These are phyloP conservation scores for Papiliotrema flavescens DNA, from an alignment of 1,284 basidiomycete genomes.

Conservation along the genomic window DNA sequence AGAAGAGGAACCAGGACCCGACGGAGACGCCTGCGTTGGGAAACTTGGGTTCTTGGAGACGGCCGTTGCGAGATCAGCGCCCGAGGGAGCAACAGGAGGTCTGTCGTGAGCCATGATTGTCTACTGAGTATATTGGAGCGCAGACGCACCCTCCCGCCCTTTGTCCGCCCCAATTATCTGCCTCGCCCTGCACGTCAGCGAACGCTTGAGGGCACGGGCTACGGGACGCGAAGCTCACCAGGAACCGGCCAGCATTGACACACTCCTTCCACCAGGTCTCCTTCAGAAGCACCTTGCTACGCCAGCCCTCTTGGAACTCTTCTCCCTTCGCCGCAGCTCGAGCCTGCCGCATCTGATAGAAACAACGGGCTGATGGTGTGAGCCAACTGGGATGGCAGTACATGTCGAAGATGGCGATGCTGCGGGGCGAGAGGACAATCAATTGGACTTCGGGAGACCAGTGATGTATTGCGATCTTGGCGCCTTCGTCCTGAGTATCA, in stretches of 20 bases:
- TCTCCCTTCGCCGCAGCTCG: not conserved
- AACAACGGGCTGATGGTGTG: not conserved
- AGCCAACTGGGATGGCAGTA: constrained; percentile 32
- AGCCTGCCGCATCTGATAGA: not conserved
- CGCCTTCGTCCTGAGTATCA: constrained; percentile 15
- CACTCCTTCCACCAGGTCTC: constrained; percentile 19
- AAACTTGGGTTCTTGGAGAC: not conserved
- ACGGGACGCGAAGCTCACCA: constrained; percentile 3
- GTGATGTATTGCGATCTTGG: constrained; percentile 17
- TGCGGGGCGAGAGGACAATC: constrained; percentile 20
- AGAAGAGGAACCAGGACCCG: not conserved
- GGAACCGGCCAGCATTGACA: constrained; percentile 14
- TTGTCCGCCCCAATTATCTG: constrained; percentile 22
- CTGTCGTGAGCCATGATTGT: not conserved
- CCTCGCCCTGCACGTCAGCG: constrained; percentile 12
- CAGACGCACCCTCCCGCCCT: constrained; percentile 23
- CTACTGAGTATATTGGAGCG: not conserved
- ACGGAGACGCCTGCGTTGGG: not conserved
- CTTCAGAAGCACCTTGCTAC: constrained; percentile 25
- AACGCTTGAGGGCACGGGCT: too few relatives aligned
- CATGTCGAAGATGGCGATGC: constrained; percentile 20
- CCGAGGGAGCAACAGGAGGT: not conserved
- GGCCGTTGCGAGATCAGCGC: not conserved
- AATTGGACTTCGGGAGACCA: constrained; percentile 11
- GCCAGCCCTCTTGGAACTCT: constrained; percentile 14